Evolutionary conservation across 192 early-diverging fungal genomes (phyloP), one percentile per base, ranked within the genome.

Genomic region (Coemansia brasiliensis): DNA sequence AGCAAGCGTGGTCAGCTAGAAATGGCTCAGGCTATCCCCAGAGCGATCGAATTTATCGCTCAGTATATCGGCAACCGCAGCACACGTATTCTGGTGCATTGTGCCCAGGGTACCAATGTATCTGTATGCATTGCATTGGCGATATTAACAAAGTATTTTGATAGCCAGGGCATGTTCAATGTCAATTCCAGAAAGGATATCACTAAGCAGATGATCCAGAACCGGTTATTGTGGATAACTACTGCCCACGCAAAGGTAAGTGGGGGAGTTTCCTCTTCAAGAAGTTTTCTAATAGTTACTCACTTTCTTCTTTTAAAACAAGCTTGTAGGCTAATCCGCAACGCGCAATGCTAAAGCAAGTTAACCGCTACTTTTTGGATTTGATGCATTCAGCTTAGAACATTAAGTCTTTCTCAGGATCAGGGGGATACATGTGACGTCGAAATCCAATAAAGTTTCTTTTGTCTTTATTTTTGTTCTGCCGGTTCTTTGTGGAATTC

Each of bases 1-100:
- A 90, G 94, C n/a, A 95, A 95, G 66, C 87, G 85, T 48, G 94
- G 94, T 5, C 90, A 92, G 67, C 67, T 83, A 22, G 74, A 61
- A 22, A 80, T 95, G 21, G 67, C 66, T 15, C 64, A 65, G 21
- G 77, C 59, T 25, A 87, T 95, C 56, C 77, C 83, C 4, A 52
- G 44, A 6, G 88, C 84, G 0, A 38, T 93, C 10, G 69, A 66
- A 13, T 87, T 85, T 74, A 55, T 86, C 8, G 32, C 40, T 11
- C 54, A 67, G 15, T 58, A 78, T 15, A 59, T 87, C 3, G 3
- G 57, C 20, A 32, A 17, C 22, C 24, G 69, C 17, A 53, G 65
- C 8, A 52, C 68, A 39, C 67, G 64, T 45, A 67, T 94, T 7
- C 68, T 95, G 44, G 64, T 95, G 15, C 89, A 92, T 58, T 92